Conservation (phyloP, 169 alveolate genomes). For the Babesia microti region DNA sequence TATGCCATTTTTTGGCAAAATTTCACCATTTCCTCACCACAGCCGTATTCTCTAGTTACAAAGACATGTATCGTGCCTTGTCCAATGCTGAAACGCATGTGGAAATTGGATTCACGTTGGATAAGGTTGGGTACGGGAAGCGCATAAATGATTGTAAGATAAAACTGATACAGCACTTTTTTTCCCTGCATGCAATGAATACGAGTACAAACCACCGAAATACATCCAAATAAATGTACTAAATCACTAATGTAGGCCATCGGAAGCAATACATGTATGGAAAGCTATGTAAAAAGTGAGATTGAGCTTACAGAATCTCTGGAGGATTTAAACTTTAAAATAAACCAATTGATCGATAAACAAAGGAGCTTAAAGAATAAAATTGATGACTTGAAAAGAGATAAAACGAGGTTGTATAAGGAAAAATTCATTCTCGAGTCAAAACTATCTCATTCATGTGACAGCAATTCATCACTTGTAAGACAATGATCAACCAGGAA, state of each 20-base stretch:
- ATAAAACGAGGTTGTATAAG: conserved; percentile 16
- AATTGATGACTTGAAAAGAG: conserved; percentile 1
- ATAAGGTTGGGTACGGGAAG: conserved; percentile 16
- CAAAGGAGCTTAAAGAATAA: conserved; percentile 6
- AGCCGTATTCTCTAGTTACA: conserved; percentile 20
- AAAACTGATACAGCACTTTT: too few species aligned
- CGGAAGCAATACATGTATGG: conserved; percentile 14
- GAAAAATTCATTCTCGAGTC: too few species aligned
- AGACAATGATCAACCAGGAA: too few species aligned
- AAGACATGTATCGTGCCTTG: conserved; percentile 14
- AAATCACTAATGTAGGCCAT: too few species aligned
- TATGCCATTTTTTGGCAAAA: conserved; percentile 14
- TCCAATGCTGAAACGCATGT: conserved; percentile 5
- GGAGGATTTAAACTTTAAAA: conserved; percentile 10
- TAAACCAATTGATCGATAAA: background rate
- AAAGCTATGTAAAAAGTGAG: conserved; percentile 19
- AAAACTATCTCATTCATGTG: too few species aligned
- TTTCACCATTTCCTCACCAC: conserved; percentile 13
- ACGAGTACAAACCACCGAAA: too few species aligned
- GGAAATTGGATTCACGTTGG: conserved; percentile 20
- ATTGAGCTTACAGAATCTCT: background rate
- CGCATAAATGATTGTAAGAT: conserved; percentile 28
- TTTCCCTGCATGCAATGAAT: too few species aligned
- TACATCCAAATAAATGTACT: too few species aligned
- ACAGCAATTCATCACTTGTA: too few species aligned